Evolutionary conservation across 2,329 filamentous ascomycete species (phyloP).

Genomic region (Gaeumannomyces tritici): DNA sequence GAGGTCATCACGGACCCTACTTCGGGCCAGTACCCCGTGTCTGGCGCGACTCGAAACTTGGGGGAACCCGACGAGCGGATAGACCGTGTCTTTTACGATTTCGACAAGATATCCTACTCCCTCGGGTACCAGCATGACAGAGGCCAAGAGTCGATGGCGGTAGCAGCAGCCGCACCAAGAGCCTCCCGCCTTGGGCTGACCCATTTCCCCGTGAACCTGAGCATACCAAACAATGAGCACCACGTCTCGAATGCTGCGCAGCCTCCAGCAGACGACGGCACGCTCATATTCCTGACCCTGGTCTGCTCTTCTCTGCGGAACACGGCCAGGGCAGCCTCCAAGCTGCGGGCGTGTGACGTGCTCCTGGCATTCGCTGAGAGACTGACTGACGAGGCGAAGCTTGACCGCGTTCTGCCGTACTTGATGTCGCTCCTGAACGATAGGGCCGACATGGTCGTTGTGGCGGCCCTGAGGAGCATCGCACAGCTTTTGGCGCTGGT

Average conservation of each 20-base stretch:
- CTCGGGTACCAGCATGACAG: slow-evolving; percentile 59
- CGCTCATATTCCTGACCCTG: slow-evolving; percentile 82
- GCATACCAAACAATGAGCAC: slow-evolving; percentile 78
- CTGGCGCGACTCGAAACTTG: slow-evolving; percentile 59
- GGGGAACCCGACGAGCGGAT: slow-evolving; percentile 90
- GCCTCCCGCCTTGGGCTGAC: slow-evolving; percentile 43
- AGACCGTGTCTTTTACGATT: slow-evolving; percentile 85
- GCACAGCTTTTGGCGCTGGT: slow-evolving; percentile 85
- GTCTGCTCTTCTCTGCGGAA: slow-evolving; percentile 84
- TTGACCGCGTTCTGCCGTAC: slow-evolving; percentile 88
- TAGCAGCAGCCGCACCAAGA: slow-evolving; percentile 11
- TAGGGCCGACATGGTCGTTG: slow-evolving; percentile 71
- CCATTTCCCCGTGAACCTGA: slow-evolving; percentile 73
- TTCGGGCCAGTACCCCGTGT: slow-evolving; percentile 64
- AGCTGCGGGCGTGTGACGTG: slow-evolving; percentile 82
- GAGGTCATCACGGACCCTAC: slow-evolving; percentile 86
- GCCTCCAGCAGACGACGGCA: slow-evolving; percentile 71
- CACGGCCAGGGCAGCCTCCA: slow-evolving; percentile 78
- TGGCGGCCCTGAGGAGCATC: slow-evolving; percentile 76
- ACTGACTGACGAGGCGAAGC: slow-evolving; percentile 87
- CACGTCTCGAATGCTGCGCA: slow-evolving; percentile 51
- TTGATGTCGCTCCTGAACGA: slow-evolving; percentile 76
- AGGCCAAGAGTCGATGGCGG: background rate
- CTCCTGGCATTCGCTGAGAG: slow-evolving; percentile 85
- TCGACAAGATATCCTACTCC: slow-evolving; percentile 96